Base-by-base conservation (phyloP, 495 filamentous ascomycete species). In the Trichoderma asperelloides region DNA sequence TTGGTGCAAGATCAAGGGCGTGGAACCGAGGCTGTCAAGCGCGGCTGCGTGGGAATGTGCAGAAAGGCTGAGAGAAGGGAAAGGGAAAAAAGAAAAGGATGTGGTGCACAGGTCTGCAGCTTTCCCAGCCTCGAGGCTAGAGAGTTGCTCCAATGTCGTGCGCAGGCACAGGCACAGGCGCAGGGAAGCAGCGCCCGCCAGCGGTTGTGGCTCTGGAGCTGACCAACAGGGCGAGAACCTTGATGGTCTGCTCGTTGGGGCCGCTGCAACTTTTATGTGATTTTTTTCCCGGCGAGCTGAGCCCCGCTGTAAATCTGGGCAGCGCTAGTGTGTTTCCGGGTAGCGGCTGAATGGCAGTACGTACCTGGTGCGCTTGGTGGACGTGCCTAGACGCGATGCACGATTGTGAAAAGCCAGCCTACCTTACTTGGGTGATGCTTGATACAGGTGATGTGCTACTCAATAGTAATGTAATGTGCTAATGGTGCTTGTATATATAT, bases 201-300 rank as follows among this genome's bases (percentile, higher is more conserved):
- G 55, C 55, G 27, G 55, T 60, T 30, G 11, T 18, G 25, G 25
- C 55, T 4, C 43, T 47, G 43, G 30, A 25, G 55, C 55, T 28
- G 55, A 60, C 55, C 16, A 60, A 60, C 43, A 37, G 67, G 55
- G 40, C 69, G 70, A 71, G 70, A 71, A 71, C 70, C 70, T 71
- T 71, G 70, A 71, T 66, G 70, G 70, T 66, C 63, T 47, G 63
- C 43, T 3, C 47, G 6, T 30, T 1, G 21, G 49, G n/a, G 55
- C 55, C 13, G 25, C 28, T 30, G 55, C 47, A 60, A 60, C 55
- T 21, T 60, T 30, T 60, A 15, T 62, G 39, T 67, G 51, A n/a
- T 64, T 41, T 67, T 64, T 60, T 16, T 16, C n/a, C 27, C 64
- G 51, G 51, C n/a, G 16, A 64, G 65, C 65, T 33, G 65, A 27